Base-by-base conservation (phyloP, 257 asterid species). In the Lycium ferocissimum region DNA sequence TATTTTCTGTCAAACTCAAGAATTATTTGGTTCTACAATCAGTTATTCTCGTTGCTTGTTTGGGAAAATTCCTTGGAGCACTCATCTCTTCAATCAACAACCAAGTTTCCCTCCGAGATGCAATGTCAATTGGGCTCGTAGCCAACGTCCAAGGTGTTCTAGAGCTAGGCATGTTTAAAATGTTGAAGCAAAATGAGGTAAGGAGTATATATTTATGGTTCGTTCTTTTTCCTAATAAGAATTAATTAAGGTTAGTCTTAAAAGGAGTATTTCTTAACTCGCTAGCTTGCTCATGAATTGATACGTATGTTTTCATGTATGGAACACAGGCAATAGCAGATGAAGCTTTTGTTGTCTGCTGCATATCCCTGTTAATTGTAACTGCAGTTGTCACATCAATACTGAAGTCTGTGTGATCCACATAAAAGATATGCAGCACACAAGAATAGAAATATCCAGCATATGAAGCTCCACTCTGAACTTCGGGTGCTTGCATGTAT, bases 11-110 rank as follows among this genome's bases (percentile, higher is more conserved):
- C 13, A 81, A 70, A 70, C 47, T 69, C 2, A 35, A 17, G 51
- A 67, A 73, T 79, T 89, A 79, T 61, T 49, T 83, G 70, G 11
- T 83, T 2, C 72, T 87, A 61, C 90, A 89, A 80, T 83, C 33
- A 14, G 17, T 89, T 47, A 88, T 86, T 66, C 88, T 90, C 17
- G 37, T 85, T 2, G 89, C 92, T 9, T 87, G 85, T 37, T 4
- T 80, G 3, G 91, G 93, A 5, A 90, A 90, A 84, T 90, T 90
- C 79, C 73, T 86, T 35, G 92, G 92, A 22, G 92, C 90, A n/a
- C 4, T 86, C 33, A 35, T 86, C 51, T 79, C 89, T 54, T 88
- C 92, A 0, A 0, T 86, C 3, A 78, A 20, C 53, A 79, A 15
- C 85, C 20, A 56, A 61, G 83, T 89, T 26, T 85, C 89, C 7